Evolutionary conservation across 441 rosid genomes (phyloP).

Genomic region (Mallotus japonicus): DNA sequence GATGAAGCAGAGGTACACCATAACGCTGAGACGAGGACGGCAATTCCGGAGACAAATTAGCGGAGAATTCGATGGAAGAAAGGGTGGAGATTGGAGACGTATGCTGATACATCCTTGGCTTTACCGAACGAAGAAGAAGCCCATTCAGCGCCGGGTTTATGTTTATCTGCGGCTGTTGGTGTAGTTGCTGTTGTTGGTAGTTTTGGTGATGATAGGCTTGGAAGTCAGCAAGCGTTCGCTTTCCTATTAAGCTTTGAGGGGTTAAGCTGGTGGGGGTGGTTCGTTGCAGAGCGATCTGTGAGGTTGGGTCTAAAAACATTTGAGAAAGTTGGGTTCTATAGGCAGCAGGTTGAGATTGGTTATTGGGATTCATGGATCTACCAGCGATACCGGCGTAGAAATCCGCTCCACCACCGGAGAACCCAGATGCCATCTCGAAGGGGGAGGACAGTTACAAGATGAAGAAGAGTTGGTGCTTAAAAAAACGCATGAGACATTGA

Average conservation of each 20-base stretch:
- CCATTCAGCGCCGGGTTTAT: slow-evolving; percentile 40
- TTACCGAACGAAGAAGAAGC: slow-evolving; percentile 62
- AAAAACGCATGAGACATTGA: slow-evolving; percentile 37
- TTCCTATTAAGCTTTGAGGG: slow-evolving; percentile 41
- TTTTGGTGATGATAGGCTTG: slow-evolving; percentile 44
- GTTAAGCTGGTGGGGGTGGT: slow-evolving; percentile 25
- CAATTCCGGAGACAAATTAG: slow-evolving; percentile 28
- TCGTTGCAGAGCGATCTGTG: slow-evolving; percentile 51
- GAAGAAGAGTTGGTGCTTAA: slow-evolving; percentile 22
- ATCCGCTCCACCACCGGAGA: slow-evolving; percentile 62
- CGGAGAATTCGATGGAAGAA: slow-evolving; percentile 41
- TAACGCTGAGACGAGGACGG: slow-evolving; percentile 41
- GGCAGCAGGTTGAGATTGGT: slow-evolving; percentile 32
- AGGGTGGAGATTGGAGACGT: slow-evolving; percentile 46
- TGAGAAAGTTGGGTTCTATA: slow-evolving; percentile 53
- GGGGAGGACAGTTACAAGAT: slow-evolving; percentile 15
- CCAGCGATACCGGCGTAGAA: slow-evolving; percentile 49
- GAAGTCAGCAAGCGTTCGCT: slow-evolving; percentile 67
- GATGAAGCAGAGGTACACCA: slow-evolving; percentile 52
- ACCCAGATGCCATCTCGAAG: slow-evolving; percentile 68
- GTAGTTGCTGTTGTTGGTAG: slow-evolving; percentile 26
- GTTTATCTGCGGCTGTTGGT: slow-evolving; percentile 15
- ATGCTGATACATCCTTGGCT: slow-evolving; percentile 52
- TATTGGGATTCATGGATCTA: slow-evolving; percentile 50
- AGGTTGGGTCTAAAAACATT: slow-evolving; percentile 49